A percentile compares a stretch with the other conserved stretches of the same genome.
Conservation (phyloP, 768 basidiomycete species). For the Zangia roseola region DNA sequence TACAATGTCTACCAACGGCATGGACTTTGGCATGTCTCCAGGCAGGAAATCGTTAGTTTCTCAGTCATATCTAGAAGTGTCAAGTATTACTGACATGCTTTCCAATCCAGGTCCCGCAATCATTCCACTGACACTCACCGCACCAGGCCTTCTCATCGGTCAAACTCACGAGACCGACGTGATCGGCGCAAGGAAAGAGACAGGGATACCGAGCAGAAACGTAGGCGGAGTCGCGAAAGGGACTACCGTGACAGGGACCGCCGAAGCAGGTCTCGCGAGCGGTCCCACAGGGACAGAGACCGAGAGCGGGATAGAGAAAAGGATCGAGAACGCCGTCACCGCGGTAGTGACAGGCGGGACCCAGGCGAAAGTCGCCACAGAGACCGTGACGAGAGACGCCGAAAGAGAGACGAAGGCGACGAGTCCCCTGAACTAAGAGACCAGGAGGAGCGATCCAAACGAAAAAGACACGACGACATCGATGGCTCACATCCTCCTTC, state of each 20-base stretch:
- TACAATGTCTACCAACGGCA: constrained; percentile 49
- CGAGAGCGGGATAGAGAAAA: constrained; percentile 29
- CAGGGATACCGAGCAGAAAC: constrained; percentile 54
- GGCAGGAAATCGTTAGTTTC: constrained; percentile 58
- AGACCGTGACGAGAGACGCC: constrained; percentile 53
- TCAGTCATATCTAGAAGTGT: not conserved
- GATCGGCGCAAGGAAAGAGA: constrained; percentile 49
- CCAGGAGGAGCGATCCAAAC: constrained; percentile 58
- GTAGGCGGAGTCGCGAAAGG: constrained; percentile 61
- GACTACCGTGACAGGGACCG: constrained; percentile 50
- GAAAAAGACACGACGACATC: constrained; percentile 59
- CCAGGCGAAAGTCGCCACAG: constrained; percentile 56
- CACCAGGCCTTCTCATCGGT: constrained; percentile 70
- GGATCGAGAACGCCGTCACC: constrained; percentile 43
- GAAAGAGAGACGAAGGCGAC: constrained; percentile 69
- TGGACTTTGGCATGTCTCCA: constrained; percentile 65
- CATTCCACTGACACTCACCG: constrained; percentile 76
- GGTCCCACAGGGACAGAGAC: constrained; percentile 40
- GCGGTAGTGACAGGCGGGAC: constrained; percentile 46
- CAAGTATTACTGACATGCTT: constrained; percentile 5
- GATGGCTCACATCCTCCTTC: constrained; percentile 43
- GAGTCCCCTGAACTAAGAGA: constrained; percentile 45
- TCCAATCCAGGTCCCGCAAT: constrained; percentile 55
- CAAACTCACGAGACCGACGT: constrained; percentile 58
- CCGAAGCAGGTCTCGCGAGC: constrained; percentile 49